Percentiles rank a stretch among this genome's conserved stretches.
Conservation (phyloP, 2,329 filamentous ascomycete species). For the Didymellaceae sp. region DNA sequence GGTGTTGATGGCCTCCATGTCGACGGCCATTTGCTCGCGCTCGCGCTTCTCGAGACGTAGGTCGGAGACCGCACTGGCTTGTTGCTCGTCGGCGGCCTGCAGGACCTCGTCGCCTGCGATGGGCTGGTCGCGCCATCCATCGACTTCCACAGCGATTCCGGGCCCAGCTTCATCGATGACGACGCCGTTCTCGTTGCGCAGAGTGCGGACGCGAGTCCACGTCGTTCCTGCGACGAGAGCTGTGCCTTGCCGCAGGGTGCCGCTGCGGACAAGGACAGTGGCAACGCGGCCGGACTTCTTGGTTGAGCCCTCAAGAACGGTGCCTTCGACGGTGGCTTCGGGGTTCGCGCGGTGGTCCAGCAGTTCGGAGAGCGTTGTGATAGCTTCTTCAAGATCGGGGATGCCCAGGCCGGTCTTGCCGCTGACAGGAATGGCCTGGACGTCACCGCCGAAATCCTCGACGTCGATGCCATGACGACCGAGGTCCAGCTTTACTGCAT, state of each 20-base stretch:
- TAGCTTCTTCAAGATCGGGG: constrained; percentile 88
- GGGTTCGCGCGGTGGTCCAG: constrained; percentile 85
- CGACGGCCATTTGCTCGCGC: constrained; percentile 67
- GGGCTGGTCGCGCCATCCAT: constrained; percentile 92
- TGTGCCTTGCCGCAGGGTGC: constrained; percentile 81
- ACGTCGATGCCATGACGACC: constrained; percentile 84
- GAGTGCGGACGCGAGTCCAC: constrained; percentile 82
- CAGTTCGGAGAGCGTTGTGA: constrained; percentile 83
- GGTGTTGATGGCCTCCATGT: constrained; percentile 81
- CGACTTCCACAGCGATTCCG: constrained; percentile 87
- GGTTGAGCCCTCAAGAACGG: constrained; percentile 89
- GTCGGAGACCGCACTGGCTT: constrained; percentile 77
- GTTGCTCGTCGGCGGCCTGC: constrained; percentile 79
- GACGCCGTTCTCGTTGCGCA: constrained; percentile 84
- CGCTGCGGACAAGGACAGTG: constrained; percentile 85
- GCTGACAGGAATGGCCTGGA: constrained; percentile 88
- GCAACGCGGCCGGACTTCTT: constrained; percentile 85
- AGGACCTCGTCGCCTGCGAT: constrained; percentile 86
- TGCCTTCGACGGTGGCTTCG: constrained; percentile 83
- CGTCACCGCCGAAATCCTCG: constrained; percentile 93
- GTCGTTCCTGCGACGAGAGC: constrained; percentile 86
- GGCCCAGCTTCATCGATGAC: constrained; percentile 77
- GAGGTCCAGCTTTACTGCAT: constrained; percentile 88
- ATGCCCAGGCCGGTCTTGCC: constrained; percentile 95
- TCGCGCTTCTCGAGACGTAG: constrained; percentile 77